phyloP scores from a whole-genome alignment of 2,329 filamentous ascomycete species.

The Claviceps lovelessii region DNA sequence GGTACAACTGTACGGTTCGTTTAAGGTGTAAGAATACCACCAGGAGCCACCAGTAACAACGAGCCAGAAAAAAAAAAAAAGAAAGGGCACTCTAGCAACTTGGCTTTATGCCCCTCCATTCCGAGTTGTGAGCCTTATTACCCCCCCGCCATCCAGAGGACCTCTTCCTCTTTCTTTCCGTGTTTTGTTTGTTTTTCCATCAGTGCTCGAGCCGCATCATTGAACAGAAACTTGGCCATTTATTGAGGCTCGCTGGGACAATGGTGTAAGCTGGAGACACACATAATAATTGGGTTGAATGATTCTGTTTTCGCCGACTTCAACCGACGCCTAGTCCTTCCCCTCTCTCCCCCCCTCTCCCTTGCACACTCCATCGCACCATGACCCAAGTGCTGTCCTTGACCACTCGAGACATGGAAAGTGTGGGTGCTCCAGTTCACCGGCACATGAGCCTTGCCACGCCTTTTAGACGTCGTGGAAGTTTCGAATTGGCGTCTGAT shows the following conservation, averaged over 20 bases:
- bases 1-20: constrained; percentile 1
- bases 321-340: not conserved
- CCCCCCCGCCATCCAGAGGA: constrained; percentile 4
- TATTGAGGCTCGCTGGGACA: not conserved
- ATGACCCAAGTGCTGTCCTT: constrained; percentile 15
- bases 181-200: not conserved
- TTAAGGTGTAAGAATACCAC: constrained; percentile 4
- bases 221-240: not conserved
- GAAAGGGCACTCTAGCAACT: constrained; percentile 1
- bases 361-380: constrained; percentile 1
- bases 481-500: constrained; percentile 5
- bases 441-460: constrained; percentile 11
- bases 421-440: constrained; percentile 9
- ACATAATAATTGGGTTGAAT: not conserved
- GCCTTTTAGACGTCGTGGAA: constrained; percentile 7
- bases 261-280: constrained; percentile 2
- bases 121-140: constrained; percentile 4
- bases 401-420: constrained; percentile 11
- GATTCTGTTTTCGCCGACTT: constrained; percentile 2
- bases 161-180: not conserved
- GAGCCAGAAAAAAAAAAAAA: not conserved
- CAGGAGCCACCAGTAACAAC: not conserved
- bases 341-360: not conserved
- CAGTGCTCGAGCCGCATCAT: not conserved
- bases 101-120: constrained; percentile 3